Evolutionary conservation across 2,329 filamentous ascomycete genomes (phyloP).

Genomic region (Escovopsis weberi): DNA sequence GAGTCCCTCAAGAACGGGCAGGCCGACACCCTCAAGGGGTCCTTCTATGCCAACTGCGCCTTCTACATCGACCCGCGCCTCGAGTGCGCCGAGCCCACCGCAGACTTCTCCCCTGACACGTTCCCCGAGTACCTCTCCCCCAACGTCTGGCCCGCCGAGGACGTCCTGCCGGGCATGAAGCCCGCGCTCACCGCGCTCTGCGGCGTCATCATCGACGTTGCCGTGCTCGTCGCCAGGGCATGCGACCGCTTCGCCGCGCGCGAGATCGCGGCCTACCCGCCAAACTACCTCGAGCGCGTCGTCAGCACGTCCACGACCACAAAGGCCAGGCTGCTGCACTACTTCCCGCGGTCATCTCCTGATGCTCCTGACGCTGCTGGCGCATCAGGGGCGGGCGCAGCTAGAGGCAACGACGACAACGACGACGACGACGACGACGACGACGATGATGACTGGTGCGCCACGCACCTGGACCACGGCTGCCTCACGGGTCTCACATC

Average conservation of each 20-base stretch:
- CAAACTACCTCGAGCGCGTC: constrained; percentile 71
- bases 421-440: constrained; percentile 14
- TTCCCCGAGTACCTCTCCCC: constrained; percentile 82
- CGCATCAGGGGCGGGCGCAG: too few relatives aligned
- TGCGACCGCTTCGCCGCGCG: constrained; percentile 74
- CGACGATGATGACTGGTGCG: constrained; percentile 83
- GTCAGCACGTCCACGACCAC: constrained; percentile 76
- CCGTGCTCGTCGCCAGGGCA: constrained; percentile 73
- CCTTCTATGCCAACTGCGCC: constrained; percentile 72
- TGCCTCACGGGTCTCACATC: constrained; percentile 89
- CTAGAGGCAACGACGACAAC: too few relatives aligned
- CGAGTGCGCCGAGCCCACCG: constrained; percentile 45
- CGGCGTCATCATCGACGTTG: constrained; percentile 74
- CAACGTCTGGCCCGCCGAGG: constrained; percentile 71
- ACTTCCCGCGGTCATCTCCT: constrained; percentile 50
- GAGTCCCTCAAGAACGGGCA: constrained; percentile 66
- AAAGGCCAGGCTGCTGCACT: constrained; percentile 85
- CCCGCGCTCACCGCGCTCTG: constrained; percentile 62
- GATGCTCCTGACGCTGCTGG: constrained; percentile 18
- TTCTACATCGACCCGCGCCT: constrained; percentile 55
- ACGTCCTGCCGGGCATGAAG: constrained; percentile 61
- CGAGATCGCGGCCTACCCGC: constrained; percentile 63
- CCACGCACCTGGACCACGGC: constrained; percentile 79
- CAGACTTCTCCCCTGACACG: constrained; percentile 40
- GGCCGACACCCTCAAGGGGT: constrained; percentile 68